These are phyloP conservation scores for Dictyostelium citrinum DNA, from an alignment of 78 protist species.

Conservation along the genomic window DNA sequence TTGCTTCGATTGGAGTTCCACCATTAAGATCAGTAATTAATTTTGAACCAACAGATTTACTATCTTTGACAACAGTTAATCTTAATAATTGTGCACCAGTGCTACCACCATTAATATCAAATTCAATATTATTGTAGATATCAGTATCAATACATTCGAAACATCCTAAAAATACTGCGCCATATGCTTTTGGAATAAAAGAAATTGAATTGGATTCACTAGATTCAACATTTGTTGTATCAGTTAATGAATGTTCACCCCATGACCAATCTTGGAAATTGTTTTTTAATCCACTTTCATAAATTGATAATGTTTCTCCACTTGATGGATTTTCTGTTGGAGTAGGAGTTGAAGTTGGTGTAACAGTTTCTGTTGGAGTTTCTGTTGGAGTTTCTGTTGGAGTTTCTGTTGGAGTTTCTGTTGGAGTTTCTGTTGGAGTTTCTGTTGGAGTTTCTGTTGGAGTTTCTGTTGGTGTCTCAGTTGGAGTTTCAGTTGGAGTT, in stretches of 20 bases:
- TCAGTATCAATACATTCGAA: neutral
- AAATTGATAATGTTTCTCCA: neutral
- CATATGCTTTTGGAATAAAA: slow-evolving; percentile 18
- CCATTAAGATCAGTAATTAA: slow-evolving; percentile 1
- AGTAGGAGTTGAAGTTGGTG: neutral
- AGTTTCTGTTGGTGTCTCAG: neutral
- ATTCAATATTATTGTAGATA: neutral
- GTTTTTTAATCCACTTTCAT: neutral
- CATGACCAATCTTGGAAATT: slow-evolving; percentile 50
- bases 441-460: neutral
- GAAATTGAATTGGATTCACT: slow-evolving; percentile 6
- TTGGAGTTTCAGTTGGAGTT: neutral
- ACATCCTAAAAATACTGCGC: slow-evolving; percentile 37
- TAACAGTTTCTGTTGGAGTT: neutral
- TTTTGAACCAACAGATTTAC: neutral
- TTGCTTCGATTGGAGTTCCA: neutral
- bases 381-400: neutral
- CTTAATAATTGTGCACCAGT: neutral
- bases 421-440: slow-evolving; percentile 1
- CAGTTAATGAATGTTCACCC: neutral
- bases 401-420: neutral
- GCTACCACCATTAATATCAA: slow-evolving; percentile 34
- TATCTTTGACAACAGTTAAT: slow-evolving; percentile 5
- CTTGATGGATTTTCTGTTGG: neutral
- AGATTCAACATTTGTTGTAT: neutral